Conservation (phyloP, 75 land plant species). For the Sequoiadendron giganteum region DNA sequence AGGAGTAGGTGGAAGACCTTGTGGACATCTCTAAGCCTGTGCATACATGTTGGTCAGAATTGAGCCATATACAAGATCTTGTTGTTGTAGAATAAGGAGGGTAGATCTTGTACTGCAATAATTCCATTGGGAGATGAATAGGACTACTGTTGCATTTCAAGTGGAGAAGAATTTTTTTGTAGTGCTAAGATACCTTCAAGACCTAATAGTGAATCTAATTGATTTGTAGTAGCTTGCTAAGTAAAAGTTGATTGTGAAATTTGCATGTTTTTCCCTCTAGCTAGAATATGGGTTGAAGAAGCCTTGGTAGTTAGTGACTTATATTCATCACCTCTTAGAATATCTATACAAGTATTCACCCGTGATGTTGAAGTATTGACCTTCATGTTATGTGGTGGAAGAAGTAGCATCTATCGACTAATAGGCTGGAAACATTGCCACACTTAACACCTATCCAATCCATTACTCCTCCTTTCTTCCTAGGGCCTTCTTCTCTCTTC, state of each 20-base stretch:
- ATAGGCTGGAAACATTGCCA: no score
- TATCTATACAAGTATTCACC: constrained; percentile 52
- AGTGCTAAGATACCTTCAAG: constrained; percentile 13
- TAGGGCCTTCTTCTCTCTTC: no score
- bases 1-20: constrained; percentile 60
- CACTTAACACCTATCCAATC: no score
- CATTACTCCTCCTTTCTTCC: no score
- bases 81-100: constrained; percentile 30
- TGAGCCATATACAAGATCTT: constrained; percentile 28
- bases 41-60: constrained; percentile 3
- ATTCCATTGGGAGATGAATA: constrained; percentile 38
- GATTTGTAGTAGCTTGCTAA: constrained; percentile 17
- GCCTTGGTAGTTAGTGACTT: constrained; percentile 29
- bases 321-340: constrained; percentile 61
- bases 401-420: constrained; percentile 26
- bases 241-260: constrained; percentile 28
- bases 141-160: constrained; percentile 24
- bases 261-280: constrained; percentile 17
- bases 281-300: constrained; percentile 47
- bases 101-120: constrained; percentile 18
- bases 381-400: constrained; percentile 25
- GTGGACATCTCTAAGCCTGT: not conserved
- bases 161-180: constrained; percentile 18
- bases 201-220: constrained; percentile 17
- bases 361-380: constrained; percentile 19